phyloP scores from a whole-genome alignment of 192 early-diverging fungal genomes.

The Cetraspora pellucida region DNA sequence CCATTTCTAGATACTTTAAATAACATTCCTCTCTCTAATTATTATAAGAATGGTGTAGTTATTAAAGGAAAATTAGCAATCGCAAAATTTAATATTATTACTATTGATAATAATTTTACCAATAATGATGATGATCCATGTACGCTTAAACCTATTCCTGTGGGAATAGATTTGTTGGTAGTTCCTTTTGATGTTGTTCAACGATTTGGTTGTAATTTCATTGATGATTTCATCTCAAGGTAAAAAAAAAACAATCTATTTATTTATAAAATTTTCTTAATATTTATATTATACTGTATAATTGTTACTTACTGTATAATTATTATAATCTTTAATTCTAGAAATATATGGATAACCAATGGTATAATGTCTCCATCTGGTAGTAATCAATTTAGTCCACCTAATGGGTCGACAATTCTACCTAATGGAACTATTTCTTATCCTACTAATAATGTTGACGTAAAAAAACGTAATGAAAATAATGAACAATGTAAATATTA shows the following conservation, averaged over 20 bases:
- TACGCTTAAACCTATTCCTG: constrained; percentile 2
- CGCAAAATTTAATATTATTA: background rate
- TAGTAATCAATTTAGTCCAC: background rate
- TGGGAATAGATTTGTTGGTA: constrained; percentile 3
- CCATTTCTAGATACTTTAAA: background rate
- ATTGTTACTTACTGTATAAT: background rate
- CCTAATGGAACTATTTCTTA: background rate
- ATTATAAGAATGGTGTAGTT: background rate
- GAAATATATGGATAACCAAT: background rate
- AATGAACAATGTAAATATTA: no score
- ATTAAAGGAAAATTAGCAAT: constrained; percentile 2
- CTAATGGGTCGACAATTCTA: background rate
- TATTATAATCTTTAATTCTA: background rate
- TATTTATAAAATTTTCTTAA: background rate
- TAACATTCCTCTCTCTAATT: background rate
- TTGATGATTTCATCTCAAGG: constrained; percentile 4
- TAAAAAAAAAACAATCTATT: background rate
- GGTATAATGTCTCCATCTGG: background rate
- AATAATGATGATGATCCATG: background rate
- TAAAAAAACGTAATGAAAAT: background rate
- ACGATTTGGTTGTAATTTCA: background rate
- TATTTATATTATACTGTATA: background rate
- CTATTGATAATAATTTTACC: background rate
- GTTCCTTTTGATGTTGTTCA: background rate
- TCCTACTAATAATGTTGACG: background rate